phyloP scores from a whole-genome alignment of 495 filamentous ascomycete genomes.

The Mycothermus thermophilus region DNA sequence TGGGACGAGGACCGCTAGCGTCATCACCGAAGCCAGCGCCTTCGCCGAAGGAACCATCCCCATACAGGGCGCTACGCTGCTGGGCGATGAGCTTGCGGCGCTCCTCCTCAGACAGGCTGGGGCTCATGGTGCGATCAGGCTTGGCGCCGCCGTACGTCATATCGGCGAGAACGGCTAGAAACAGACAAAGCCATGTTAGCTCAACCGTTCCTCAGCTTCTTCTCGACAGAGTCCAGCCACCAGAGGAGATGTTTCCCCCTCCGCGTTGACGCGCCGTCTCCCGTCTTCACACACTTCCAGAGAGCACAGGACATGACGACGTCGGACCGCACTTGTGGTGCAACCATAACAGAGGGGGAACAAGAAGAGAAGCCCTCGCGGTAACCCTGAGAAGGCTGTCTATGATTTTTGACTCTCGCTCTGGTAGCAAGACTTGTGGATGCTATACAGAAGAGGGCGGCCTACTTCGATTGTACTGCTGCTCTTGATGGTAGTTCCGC shows the following conservation, averaged over 20 bases:
- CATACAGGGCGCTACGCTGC: conserved; percentile 85
- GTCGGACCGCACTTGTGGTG: conserved; percentile 29
- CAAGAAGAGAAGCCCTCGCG: conserved; percentile 10
- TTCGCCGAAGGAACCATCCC: conserved; percentile 52
- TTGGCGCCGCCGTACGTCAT: conserved; percentile 49
- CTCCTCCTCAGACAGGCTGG: conserved; percentile 81
- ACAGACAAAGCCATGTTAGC: conserved; percentile 34
- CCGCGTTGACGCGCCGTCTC: too few relatives aligned
- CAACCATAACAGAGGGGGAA: conserved; percentile 20
- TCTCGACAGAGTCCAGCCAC: conserved; percentile 4
- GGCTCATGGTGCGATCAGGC: conserved; percentile 84
- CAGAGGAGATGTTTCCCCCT: too few relatives aligned
- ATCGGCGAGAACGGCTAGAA: conserved; percentile 67
- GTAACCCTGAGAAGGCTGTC: conserved; percentile 2
- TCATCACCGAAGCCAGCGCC: conserved; percentile 51
- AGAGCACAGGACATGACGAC: conserved; percentile 25
- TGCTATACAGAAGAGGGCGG: conserved; percentile 48
- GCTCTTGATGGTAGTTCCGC: conserved; percentile 99
- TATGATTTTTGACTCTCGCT: conserved; percentile 25
- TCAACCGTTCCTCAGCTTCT: conserved; percentile 9
- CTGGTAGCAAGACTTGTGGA: conserved; percentile 39
- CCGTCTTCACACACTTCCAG: too few relatives aligned
- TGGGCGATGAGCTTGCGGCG: conserved; percentile 91
- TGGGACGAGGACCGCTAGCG: conserved; percentile 35
- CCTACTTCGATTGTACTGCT: conserved; percentile 99